Evolutionary conservation across 108 stramenopile genomes (phyloP).

Genomic region (Poteriospumella lacustris): DNA sequence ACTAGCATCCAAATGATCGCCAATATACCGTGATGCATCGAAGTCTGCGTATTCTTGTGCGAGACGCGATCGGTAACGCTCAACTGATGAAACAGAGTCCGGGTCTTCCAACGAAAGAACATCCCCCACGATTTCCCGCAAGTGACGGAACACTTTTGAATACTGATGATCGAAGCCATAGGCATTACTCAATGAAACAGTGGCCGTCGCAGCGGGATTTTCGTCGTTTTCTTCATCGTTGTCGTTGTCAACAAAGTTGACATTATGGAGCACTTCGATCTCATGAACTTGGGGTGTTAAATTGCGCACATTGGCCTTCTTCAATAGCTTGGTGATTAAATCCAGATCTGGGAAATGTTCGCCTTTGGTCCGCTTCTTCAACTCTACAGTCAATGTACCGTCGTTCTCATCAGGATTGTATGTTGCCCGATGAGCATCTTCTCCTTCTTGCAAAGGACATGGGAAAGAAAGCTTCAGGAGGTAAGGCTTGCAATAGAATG

Average conservation of each 20-base stretch:
- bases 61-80: not conserved
- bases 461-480: slow-evolving; percentile 41
- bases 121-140: slow-evolving; percentile 17
- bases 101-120: not conserved
- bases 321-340: slow-evolving; percentile 40
- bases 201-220: slow-evolving; percentile 11
- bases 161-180: slow-evolving; percentile 69
- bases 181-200: not conserved
- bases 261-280: not conserved
- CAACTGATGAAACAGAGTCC: not conserved
- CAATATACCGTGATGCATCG: not conserved
- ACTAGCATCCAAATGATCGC: not conserved
- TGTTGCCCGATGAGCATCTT: slow-evolving; percentile 26
- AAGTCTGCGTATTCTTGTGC: not conserved
- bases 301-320: not conserved
- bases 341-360: slow-evolving; percentile 45
- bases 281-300: not conserved
- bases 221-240: slow-evolving; percentile 40
- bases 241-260: slow-evolving; percentile 31
- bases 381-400: slow-evolving; percentile 49
- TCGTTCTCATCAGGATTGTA: slow-evolving; percentile 43
- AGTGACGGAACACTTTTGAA: slow-evolving; percentile 66
- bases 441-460: not conserved
- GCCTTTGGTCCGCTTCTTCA: slow-evolving; percentile 47
- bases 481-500: slow-evolving; percentile 55